Percentiles rank a stretch among this genome's conserved stretches.
Conservation (phyloP, 495 filamentous ascomycete genomes). For the Lentithecium fluviatile region DNA sequence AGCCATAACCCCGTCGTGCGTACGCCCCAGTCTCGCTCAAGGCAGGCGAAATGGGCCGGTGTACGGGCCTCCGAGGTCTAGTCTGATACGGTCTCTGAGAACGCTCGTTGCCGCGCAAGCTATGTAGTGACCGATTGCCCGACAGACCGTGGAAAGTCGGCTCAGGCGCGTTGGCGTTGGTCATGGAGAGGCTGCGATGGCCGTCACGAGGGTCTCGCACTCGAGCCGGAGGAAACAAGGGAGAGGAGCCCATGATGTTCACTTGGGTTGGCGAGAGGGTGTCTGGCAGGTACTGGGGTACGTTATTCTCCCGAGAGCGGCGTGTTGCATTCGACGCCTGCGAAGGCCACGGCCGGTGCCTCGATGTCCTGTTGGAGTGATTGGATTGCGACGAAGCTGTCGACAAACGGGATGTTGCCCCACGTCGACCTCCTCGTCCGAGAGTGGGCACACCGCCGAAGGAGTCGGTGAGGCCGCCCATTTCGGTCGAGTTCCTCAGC, state of each 20-base stretch:
- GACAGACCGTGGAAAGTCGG: conserved; percentile 52
- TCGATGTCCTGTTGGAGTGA: conserved; percentile 18
- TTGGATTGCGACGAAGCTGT: conserved; percentile 29
- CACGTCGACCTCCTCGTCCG: conserved; percentile 33
- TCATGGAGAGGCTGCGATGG: conserved; percentile 60
- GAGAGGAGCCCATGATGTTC: conserved; percentile 36
- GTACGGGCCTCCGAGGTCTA: conserved; percentile 62
- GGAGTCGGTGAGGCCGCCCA: conserved; percentile 58
- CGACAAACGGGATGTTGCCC: conserved; percentile 34
- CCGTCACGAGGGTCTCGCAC: conserved; percentile 35
- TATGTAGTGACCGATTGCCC: conserved; percentile 54
- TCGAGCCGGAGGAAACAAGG: conserved; percentile 36
- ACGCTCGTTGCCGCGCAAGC: conserved; percentile 47
- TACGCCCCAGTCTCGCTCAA: conserved; percentile 27
- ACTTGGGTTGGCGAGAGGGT: conserved; percentile 27
- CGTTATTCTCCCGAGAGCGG: conserved; percentile 23
- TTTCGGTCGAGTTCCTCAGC: conserved; percentile 69
- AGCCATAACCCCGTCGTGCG: conserved; percentile 7
- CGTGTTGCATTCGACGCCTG: conserved; percentile 20
- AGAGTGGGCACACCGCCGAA: conserved; percentile 47
- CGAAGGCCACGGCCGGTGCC: conserved; percentile 30
- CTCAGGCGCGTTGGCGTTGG: conserved; percentile 46
- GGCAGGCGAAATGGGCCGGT: conserved; percentile 63
- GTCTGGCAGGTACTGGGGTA: conserved; percentile 30
- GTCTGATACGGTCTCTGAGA: conserved; percentile 63